Conservation (phyloP, 129 eudicot species). For the Artemisia argyi region DNA sequence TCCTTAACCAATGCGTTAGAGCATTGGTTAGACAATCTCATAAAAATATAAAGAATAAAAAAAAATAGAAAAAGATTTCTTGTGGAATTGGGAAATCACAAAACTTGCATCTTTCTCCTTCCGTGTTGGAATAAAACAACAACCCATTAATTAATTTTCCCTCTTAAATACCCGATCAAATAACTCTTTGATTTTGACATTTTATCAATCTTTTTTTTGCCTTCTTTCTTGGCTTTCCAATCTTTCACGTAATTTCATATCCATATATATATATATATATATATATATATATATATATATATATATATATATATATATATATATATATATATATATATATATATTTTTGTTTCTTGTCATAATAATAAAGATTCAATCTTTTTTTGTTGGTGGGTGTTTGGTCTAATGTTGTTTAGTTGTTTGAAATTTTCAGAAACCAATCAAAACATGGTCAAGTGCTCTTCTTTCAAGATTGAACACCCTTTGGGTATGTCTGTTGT, state of each 20-base stretch:
- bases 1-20: no score
- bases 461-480: slow-evolving; percentile 40
- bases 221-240: slow-evolving; percentile 4
- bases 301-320: no score
- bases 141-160: no score
- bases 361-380: slow-evolving; percentile 11
- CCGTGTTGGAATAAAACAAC: slow-evolving; percentile 10
- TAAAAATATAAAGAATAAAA: no score
- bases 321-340: no score
- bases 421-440: slow-evolving; percentile 32
- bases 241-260: neutral
- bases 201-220: slow-evolving; percentile 16
- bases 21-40: no score
- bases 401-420: slow-evolving; percentile 26
- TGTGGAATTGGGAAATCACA: slow-evolving; percentile 25
- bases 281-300: no score
- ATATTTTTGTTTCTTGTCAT: no score
- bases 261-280: no score
- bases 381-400: neutral
- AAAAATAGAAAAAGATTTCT: neutral
- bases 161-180: no score
- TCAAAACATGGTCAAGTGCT: slow-evolving; percentile 28
- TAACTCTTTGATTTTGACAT: slow-evolving; percentile 31
- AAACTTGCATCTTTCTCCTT: slow-evolving; percentile 24
- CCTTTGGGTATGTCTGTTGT: slow-evolving; percentile 27